Conservation (phyloP, 306 rosid genomes). For the Rosa multiflora region DNA sequence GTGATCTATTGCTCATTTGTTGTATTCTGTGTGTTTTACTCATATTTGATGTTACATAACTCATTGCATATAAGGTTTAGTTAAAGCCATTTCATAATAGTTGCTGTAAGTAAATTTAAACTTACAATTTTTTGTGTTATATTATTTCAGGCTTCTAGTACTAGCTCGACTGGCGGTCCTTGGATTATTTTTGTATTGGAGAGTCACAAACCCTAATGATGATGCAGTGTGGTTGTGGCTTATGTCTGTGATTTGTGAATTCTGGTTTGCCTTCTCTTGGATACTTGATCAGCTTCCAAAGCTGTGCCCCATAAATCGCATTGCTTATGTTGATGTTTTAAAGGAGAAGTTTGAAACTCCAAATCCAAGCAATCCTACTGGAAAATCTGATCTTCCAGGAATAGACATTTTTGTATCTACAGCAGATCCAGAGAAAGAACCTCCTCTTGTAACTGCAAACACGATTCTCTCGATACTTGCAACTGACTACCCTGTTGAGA, state of each 20-base stretch:
- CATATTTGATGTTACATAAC: not conserved
- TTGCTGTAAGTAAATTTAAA: constrained; percentile 9
- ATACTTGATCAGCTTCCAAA: constrained; percentile 83
- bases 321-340: constrained; percentile 47
- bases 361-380: constrained; percentile 46
- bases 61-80: not conserved
- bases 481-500: constrained; percentile 72
- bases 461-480: constrained; percentile 77
- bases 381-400: constrained; percentile 86
- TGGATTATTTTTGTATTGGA: constrained; percentile 56
- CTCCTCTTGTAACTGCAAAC: constrained; percentile 80
- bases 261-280: constrained; percentile 89
- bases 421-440: constrained; percentile 83
- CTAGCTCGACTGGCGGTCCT: constrained; percentile 55
- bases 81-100: not conserved
- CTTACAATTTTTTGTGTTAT: constrained; percentile 1
- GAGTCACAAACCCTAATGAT: constrained; percentile 57
- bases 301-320: constrained; percentile 75
- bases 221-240: constrained; percentile 85
- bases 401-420: constrained; percentile 76
- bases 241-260: constrained; percentile 79
- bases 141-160: constrained; percentile 56
- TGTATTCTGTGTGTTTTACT: not conserved
- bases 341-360: constrained; percentile 77
- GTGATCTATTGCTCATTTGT: not conserved